These are phyloP conservation scores for Colletotrichum lupini DNA, from an alignment of 2,329 filamentous ascomycete genomes.

Conservation along the genomic window DNA sequence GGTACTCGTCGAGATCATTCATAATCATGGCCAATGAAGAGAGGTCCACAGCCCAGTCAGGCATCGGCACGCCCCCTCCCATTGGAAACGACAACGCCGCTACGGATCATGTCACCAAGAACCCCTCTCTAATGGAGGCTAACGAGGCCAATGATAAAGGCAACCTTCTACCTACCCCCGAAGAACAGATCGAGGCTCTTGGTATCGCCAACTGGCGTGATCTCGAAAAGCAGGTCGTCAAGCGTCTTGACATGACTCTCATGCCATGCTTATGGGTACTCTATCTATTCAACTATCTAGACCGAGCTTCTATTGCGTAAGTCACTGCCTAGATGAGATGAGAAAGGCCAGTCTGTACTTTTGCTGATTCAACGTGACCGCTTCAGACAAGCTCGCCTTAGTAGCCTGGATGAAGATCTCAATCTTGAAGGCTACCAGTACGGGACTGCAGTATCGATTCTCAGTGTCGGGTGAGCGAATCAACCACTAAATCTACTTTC, in stretches of 20 bases:
- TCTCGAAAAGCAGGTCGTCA: constrained; percentile 37
- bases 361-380: background rate
- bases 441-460: constrained; percentile 40
- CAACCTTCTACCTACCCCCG: constrained; percentile 17
- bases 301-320: constrained; percentile 37
- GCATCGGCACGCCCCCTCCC: background rate
- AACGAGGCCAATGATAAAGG: constrained; percentile 10
- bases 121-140: constrained; percentile 15
- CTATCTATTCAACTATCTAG: constrained; percentile 39
- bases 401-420: constrained; percentile 40
- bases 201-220: constrained; percentile 38
- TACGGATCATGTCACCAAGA: constrained; percentile 12
- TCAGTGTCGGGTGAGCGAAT: constrained; percentile 38
- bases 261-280: constrained; percentile 38
- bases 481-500: fast-evolving
- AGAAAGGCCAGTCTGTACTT: fast-evolving
- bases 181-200: constrained; percentile 38
- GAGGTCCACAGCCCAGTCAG: background rate
- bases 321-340: background rate
- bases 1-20: background rate
- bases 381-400: constrained; percentile 39
- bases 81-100: background rate
- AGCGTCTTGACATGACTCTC: constrained; percentile 37
- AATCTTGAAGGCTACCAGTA: constrained; percentile 39
- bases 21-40: constrained; percentile 22